A percentile compares a stretch with the other conserved stretches of the same genome.
These are phyloP conservation scores for Fraxinus quadrangulata DNA, from an alignment of 257 asterid species.

Conservation along the genomic window DNA sequence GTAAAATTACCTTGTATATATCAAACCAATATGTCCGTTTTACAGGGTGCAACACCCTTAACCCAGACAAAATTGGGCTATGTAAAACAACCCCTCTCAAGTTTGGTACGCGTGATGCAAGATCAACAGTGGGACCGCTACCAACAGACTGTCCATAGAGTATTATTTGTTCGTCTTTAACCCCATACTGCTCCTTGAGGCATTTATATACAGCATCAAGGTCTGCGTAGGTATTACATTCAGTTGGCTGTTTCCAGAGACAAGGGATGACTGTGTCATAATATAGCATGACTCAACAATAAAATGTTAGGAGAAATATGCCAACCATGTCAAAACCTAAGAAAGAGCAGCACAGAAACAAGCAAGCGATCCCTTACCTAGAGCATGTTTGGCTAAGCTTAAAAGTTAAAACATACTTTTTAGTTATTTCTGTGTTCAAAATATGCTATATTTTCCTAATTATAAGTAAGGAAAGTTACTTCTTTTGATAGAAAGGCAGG, in stretches of 20 bases:
- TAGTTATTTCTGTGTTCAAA: not conserved
- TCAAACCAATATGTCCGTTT: slow-evolving; percentile 96
- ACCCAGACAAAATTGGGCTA: slow-evolving; percentile 95
- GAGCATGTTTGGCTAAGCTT: not conserved
- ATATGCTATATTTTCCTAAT: too few relatives aligned
- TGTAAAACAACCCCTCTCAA: slow-evolving; percentile 96
- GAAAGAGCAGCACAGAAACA: not conserved
- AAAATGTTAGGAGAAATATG: not conserved
- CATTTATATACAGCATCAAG: slow-evolving; percentile 97
- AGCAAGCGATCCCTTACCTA: not conserved
- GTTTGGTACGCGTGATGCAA: slow-evolving; percentile 82
- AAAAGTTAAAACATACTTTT: not conserved
- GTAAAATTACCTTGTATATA: slow-evolving; percentile 76
- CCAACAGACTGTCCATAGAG: slow-evolving; percentile 99
- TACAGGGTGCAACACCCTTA: slow-evolving; percentile 95
- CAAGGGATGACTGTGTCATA: slow-evolving; percentile 46
- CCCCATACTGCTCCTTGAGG: slow-evolving; percentile 92
- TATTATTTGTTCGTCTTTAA: slow-evolving; percentile 87
- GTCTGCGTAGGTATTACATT: slow-evolving; percentile 97
- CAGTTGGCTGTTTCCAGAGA: slow-evolving; percentile 91
- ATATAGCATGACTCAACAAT: slow-evolving; percentile 21
- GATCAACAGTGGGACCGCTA: slow-evolving; percentile 97
- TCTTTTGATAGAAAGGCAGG: not conserved
- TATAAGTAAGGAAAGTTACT: too few relatives aligned
- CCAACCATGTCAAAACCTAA: not conserved